phyloP scores from a whole-genome alignment of 1,284 basidiomycete species.

The Pseudozyma flocculosa region DNA sequence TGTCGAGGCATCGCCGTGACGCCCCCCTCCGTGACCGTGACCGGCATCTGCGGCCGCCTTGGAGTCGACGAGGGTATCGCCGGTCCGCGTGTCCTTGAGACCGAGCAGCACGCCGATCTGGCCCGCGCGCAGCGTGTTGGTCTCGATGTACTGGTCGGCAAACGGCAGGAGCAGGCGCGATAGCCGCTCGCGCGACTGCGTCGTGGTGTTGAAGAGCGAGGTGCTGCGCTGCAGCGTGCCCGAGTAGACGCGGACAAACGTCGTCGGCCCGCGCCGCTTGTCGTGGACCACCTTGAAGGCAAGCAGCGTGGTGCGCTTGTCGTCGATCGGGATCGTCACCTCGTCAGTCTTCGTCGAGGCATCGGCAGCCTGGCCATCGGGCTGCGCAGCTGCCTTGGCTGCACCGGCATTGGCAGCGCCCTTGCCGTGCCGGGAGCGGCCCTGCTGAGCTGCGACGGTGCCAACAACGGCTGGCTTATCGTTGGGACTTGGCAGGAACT shows the following conservation, averaged over 20 bases:
- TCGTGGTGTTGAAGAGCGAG: constrained; percentile 70
- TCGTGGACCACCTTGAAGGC: constrained; percentile 91
- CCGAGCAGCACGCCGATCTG: constrained; percentile 82
- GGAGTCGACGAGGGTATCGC: constrained; percentile 71
- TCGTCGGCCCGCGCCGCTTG: constrained; percentile 81
- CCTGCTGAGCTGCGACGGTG: not conserved
- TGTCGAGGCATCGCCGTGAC: not conserved
- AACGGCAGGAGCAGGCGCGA: constrained; percentile 68
- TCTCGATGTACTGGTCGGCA: constrained; percentile 43
- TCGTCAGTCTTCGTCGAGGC: constrained; percentile 46
- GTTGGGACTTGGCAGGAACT: constrained; percentile 74
- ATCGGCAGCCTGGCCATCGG: not conserved
- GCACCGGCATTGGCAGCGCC: too few relatives aligned
- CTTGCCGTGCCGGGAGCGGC: too few relatives aligned
- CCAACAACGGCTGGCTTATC: constrained; percentile 32
- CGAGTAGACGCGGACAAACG: constrained; percentile 83
- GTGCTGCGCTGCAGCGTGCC: constrained; percentile 68
- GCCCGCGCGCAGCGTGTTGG: constrained; percentile 68
- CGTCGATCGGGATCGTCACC: constrained; percentile 16
- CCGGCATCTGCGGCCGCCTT: constrained; percentile 8
- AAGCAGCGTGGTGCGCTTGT: constrained; percentile 57
- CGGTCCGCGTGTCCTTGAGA: constrained; percentile 77
- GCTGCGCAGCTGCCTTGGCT: not conserved
- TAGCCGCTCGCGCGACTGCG: constrained; percentile 71
- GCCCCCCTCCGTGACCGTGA: not conserved